Evolutionary conservation across 306 rosid genomes (phyloP), one percentile per base, ranked within the genome.

Genomic region (Glycine tomentella): DNA sequence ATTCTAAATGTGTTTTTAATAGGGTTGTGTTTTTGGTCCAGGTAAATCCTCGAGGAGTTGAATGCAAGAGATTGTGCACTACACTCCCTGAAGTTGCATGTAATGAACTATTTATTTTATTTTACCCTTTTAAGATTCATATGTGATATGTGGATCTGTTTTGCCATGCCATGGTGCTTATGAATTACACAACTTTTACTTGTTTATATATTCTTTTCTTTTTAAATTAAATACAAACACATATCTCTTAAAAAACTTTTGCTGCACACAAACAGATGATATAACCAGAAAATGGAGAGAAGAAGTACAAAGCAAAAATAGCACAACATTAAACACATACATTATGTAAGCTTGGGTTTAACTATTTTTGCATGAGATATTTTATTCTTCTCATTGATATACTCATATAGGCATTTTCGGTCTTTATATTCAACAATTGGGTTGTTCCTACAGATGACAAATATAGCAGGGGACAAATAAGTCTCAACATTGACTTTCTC

Each of bases 11-110:
- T n/a, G n/a, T n/a, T n/a, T n/a, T n/a, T n/a, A n/a, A n/a, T n/a
- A n/a, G n/a, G n/a, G n/a, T n/a, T n/a, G n/a, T n/a, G n/a, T n/a
- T n/a, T n/a, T n/a, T n/a, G n/a, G n/a, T n/a, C n/a, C n/a, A n/a
- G n/a, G n/a, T n/a, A 64, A 77, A 75, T 80, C 98, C 97, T 42
- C 72, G 70, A 69, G 98, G 99, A 38, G 80, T 90, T 76, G 89
- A 87, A 85, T 90, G 94, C 86, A 86, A 83, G 83, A 80, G 89
- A 66, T 76, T 87, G 68, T 70, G 57, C 84, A 70, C 83, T 59
- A 74, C 70, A 76, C 92, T 93, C 51, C 93, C 97, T 8, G 88
- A 79, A 17, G 75, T 74, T 64, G 93, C 91, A 14, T 76, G 55
- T 49, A 86, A 86, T n/a, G 98, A 95, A n/a, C n/a, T n/a, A n/a